Base-by-base conservation (phyloP, 306 rosid species). In the Dalbergia oliveri region DNA sequence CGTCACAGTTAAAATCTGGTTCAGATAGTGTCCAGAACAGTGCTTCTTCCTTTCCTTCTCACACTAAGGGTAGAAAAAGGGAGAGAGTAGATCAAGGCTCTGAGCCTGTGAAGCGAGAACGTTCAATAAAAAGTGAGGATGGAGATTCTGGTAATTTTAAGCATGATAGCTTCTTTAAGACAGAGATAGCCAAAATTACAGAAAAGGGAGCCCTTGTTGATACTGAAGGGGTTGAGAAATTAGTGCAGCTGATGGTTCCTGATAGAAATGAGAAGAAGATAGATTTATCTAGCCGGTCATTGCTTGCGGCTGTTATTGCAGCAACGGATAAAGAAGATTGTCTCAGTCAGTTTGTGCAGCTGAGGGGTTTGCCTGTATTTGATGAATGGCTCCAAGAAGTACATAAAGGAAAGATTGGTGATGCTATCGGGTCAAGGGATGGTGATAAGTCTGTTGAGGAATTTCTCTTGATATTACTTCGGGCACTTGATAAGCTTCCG, bases 321-420 rank as follows among this genome's bases (percentile, higher is more conserved):
- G 90, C 84, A 49, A 94, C 98, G 35, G 95, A 94, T 57, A 87
- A 88, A 47, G 23, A 76, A 6, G 97, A 91, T 68, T 94, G 93
- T 74, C 95, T 94, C 69, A 82, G 79, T 66, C 83, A 58, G 87
- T 94, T 94, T 88, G 88, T 94, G 77, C 93, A 91, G 75, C 88
- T 81, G 41, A 85, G 62, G 87, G 98, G 98, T 77, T 86, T 94
- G 81, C 89, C 88, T 67, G 97, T 91, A 33, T 80, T 90, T 81
- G 95, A 94, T 90, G 98, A 90, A 66, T 94, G 98, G 98, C 97
- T 94, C 57, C 98, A 94, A 75, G 97, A 94, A 73, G 95, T 81
- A 47, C 95, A 91, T 59, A 91, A 91, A 79, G 94, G 97, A 15
- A 91, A 91, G 89, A 82, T 79, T 79, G 88, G 95, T 66, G 97